Percentiles rank a stretch among this genome's conserved stretches.
Conservation (phyloP, 257 asterid species). For the Knoxia roxburghii region DNA sequence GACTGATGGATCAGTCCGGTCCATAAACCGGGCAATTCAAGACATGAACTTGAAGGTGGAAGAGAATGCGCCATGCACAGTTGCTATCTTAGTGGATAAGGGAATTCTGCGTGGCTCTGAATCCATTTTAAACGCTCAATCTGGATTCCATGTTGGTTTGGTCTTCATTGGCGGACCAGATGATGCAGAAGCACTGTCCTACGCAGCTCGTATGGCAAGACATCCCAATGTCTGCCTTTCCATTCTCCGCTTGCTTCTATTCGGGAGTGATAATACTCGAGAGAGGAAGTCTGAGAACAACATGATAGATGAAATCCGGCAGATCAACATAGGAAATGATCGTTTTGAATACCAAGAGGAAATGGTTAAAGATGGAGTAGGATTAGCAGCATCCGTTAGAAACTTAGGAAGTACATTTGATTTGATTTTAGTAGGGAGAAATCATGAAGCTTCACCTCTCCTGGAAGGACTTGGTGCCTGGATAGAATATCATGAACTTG, state of each 20-base stretch:
- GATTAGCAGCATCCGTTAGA: slow-evolving; percentile 46
- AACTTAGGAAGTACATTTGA: slow-evolving; percentile 39
- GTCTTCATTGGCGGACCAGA: slow-evolving; percentile 73
- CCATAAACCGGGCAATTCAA: slow-evolving; percentile 40
- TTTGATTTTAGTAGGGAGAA: slow-evolving; percentile 54
- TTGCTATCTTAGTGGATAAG: slow-evolving; percentile 60
- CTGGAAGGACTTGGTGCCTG: slow-evolving; percentile 63
- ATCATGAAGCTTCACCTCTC: slow-evolving; percentile 54
- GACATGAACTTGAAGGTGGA: slow-evolving; percentile 47
- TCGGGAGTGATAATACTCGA: slow-evolving; percentile 51
- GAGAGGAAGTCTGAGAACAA: slow-evolving; percentile 54
- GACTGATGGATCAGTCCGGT: slow-evolving; percentile 64
- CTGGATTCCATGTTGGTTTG: slow-evolving; percentile 43
- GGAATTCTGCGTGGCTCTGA: slow-evolving; percentile 41
- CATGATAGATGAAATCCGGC: slow-evolving; percentile 55
- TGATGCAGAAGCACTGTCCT: slow-evolving; percentile 67
- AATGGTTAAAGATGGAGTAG: slow-evolving; percentile 67
- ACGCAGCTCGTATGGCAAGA: slow-evolving; percentile 56
- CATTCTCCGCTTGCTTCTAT: slow-evolving; percentile 51
- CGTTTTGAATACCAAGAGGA: slow-evolving; percentile 60
- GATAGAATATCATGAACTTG: slow-evolving; percentile 90
- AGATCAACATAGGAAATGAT: slow-evolving; percentile 43
- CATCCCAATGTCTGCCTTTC: slow-evolving; percentile 53
- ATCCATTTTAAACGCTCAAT: slow-evolving; percentile 42
- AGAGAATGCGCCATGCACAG: slow-evolving; percentile 65